Evolutionary conservation across 2,329 filamentous ascomycete genomes (phyloP).

Genomic region (Xylaria sp.): DNA sequence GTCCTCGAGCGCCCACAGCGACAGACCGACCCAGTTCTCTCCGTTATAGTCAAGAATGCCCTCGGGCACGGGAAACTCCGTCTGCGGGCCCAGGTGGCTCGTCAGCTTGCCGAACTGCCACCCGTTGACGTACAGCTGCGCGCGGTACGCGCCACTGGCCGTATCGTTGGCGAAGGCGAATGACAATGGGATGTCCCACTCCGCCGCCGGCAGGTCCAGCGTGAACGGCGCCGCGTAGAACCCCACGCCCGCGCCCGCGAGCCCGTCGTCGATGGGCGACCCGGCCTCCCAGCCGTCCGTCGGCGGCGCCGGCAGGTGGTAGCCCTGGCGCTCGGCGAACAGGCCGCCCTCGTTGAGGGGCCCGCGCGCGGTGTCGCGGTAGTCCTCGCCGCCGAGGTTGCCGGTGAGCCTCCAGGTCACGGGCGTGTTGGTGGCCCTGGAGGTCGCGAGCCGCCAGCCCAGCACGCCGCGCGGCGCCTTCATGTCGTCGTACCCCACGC

Average conservation of each 20-base stretch:
- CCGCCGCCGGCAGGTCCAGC: slow-evolving; percentile 53
- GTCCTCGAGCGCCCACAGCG: slow-evolving; percentile 68
- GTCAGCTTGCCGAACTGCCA: slow-evolving; percentile 66
- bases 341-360: slow-evolving; percentile 70
- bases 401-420: slow-evolving; percentile 69
- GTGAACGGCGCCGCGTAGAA: slow-evolving; percentile 61
- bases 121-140: slow-evolving; percentile 72
- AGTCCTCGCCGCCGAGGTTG: slow-evolving; percentile 67
- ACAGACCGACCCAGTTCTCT: slow-evolving; percentile 69
- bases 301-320: slow-evolving; percentile 59
- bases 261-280: slow-evolving; percentile 37
- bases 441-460: slow-evolving; percentile 52
- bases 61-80: slow-evolving; percentile 71
- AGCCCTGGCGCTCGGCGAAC: slow-evolving; percentile 65
- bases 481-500: slow-evolving; percentile 55
- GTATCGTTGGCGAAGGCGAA: slow-evolving; percentile 58
- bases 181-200: slow-evolving; percentile 63
- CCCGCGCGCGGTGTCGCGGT: slow-evolving; percentile 60
- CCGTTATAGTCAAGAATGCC: slow-evolving; percentile 73
- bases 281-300: slow-evolving; percentile 44
- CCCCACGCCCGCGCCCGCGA: slow-evolving; percentile 50
- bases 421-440: slow-evolving; percentile 14
- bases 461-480: slow-evolving; percentile 66
- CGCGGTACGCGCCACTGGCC: slow-evolving; percentile 50
- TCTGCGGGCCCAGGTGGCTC: slow-evolving; percentile 76